Conservation (phyloP, 345 rosid species). For the Bruguiera gymnorhiza region DNA sequence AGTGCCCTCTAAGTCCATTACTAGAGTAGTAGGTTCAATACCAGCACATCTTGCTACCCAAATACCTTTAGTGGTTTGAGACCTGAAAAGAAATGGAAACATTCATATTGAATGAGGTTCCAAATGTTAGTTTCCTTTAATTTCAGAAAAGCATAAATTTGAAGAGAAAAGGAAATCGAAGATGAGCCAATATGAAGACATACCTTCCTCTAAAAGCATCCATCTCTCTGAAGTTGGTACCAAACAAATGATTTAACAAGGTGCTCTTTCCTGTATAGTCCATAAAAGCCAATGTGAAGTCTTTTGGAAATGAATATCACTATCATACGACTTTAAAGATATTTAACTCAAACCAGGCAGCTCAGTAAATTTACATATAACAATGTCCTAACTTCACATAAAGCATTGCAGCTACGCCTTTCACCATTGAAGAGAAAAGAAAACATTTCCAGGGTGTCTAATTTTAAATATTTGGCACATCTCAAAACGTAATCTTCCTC, state of each 20-base stretch:
- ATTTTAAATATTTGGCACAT: neutral
- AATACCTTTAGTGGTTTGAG: slow-evolving; percentile 98
- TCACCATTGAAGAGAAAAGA: neutral
- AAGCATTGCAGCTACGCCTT: neutral
- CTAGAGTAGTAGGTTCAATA: slow-evolving; percentile 88
- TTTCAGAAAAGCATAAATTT: neutral
- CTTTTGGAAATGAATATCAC: neutral
- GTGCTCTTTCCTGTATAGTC: slow-evolving; percentile 90
- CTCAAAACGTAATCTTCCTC: slow-evolving; percentile 1
- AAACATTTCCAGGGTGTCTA: neutral
- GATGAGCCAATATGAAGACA: slow-evolving; percentile 24
- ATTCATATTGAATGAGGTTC: neutral
- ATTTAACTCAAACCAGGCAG: too few species aligned
- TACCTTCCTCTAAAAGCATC: slow-evolving; percentile 98
- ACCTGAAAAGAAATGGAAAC: slow-evolving; percentile 43
- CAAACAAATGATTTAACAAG: slow-evolving; percentile 77
- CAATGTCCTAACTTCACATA: neutral
- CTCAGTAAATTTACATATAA: too few species aligned
- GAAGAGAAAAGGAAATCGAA: neutral
- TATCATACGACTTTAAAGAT: neutral
- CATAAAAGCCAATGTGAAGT: slow-evolving; percentile 29
- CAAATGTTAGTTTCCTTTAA: neutral
- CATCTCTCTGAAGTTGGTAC: slow-evolving; percentile 95
- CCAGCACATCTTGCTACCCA: slow-evolving; percentile 90
- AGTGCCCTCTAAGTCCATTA: slow-evolving; percentile 99